Evolutionary conservation across 768 basidiomycete species (phyloP).

Genomic region (Lyophyllum shimeji): DNA sequence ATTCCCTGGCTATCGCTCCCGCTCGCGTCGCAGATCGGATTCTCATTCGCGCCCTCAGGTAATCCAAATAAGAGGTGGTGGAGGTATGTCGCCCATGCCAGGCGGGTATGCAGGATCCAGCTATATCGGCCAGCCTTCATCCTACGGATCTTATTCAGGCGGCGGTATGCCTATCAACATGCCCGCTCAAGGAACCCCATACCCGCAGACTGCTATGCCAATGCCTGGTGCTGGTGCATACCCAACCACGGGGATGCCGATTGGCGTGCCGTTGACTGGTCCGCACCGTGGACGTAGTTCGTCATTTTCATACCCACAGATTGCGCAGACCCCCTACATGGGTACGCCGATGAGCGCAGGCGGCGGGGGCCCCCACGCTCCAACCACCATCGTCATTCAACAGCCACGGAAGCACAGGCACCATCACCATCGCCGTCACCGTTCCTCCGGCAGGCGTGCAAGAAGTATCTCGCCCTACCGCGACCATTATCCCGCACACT

Average conservation of each 20-base stretch:
- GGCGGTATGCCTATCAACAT: conserved; percentile 18
- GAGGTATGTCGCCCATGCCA: conserved; percentile 2
- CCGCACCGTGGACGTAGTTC: conserved; percentile 28
- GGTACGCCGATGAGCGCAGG: conserved; percentile 19
- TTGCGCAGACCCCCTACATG: conserved; percentile 18
- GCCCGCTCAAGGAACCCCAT: conserved; percentile 24
- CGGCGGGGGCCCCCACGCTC: conserved; percentile 15
- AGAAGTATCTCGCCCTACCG: conserved; percentile 25
- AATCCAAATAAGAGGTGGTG: conserved; percentile 18
- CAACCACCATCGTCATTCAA: conserved; percentile 30
- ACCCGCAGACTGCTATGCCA: conserved; percentile 19
- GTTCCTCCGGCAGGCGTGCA: conserved; percentile 24
- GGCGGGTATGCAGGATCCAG: conserved; percentile 9
- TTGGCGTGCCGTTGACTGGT: conserved; percentile 23
- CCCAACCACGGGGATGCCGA: conserved; percentile 23
- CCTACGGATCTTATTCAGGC: conserved; percentile 25
- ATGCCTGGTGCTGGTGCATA: conserved; percentile 26
- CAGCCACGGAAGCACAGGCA: conserved; percentile 29
- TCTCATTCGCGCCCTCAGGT: conserved; percentile 35
- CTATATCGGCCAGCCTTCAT: conserved; percentile 10
- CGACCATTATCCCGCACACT: conserved; percentile 14
- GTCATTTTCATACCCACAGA: conserved; percentile 34
- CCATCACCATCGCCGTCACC: conserved; percentile 16
- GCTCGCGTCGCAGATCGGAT: conserved; percentile 35
- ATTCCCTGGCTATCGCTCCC: conserved; percentile 28